Conservation (phyloP, 2,329 filamentous ascomycete genomes). For the Zasmidium cellare region DNA sequence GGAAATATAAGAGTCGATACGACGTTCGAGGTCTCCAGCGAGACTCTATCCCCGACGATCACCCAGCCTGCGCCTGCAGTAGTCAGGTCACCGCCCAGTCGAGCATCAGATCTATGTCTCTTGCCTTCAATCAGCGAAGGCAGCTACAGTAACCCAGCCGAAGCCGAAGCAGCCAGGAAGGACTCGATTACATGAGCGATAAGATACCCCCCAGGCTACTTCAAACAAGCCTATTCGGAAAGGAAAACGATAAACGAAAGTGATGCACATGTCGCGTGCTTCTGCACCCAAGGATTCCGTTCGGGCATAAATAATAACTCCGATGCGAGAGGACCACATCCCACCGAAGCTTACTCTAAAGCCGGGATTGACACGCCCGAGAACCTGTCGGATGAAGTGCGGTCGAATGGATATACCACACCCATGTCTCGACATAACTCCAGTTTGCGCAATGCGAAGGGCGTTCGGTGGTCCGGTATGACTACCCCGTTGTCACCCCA, state of each 20-base stretch:
- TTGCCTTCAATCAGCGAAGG: neutral
- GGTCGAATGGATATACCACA: neutral
- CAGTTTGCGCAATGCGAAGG: too few relatives aligned
- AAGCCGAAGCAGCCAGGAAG: neutral
- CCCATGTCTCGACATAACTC: neutral
- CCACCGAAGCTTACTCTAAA: neutral
- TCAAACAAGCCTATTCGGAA: neutral
- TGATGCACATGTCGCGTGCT: neutral
- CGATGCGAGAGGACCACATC: neutral
- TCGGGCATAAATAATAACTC: neutral
- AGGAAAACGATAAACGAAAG: neutral
- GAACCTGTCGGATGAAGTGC: neutral
- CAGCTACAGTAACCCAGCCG: neutral
- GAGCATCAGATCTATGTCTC: neutral
- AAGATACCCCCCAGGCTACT: neutral
- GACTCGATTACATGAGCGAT: neutral
- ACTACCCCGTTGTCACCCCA: neutral
- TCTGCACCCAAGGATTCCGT: neutral
- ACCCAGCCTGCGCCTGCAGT: neutral
- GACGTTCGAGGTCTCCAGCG: neutral
- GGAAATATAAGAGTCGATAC: neutral
- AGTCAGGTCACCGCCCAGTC: neutral
- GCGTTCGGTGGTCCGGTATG: neutral
- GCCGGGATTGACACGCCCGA: neutral
- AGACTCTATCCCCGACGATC: neutral